phyloP scores from a whole-genome alignment of 352 stramenopile genomes.

The Peronospora destructor region DNA sequence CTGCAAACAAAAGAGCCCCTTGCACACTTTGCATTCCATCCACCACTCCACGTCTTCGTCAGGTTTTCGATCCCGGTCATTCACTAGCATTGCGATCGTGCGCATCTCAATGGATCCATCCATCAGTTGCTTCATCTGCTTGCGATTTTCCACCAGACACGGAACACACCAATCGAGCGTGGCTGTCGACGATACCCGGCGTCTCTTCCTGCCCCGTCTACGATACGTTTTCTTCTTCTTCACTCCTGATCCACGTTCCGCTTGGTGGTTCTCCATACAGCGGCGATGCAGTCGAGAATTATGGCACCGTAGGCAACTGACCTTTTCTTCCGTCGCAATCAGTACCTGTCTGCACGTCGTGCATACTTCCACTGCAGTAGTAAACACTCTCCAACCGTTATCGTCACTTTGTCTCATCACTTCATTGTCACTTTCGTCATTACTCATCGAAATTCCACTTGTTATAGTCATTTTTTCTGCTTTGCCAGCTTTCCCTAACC shows the following conservation, averaged over 20 bases:
- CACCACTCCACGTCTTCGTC: slow-evolving; percentile 27
- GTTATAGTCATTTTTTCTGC: not conserved
- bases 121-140: slow-evolving; percentile 6
- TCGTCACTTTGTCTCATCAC: slow-evolving; percentile 9
- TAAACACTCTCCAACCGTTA: slow-evolving; percentile 30
- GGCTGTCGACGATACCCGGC: slow-evolving; percentile 8
- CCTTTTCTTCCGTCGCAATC: slow-evolving; percentile 29
- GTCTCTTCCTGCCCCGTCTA: slow-evolving; percentile 21
- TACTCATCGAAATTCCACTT: slow-evolving; percentile 2
- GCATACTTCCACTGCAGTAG: slow-evolving; percentile 44
- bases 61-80: slow-evolving; percentile 4
- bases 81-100: slow-evolving; percentile 37
- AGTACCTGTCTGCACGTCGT: slow-evolving; percentile 49
- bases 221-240: slow-evolving; percentile 16
- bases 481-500: slow-evolving; percentile 1
- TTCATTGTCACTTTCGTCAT: not conserved
- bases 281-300: slow-evolving; percentile 22
- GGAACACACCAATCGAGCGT: slow-evolving; percentile 20
- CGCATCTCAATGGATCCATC: slow-evolving; percentile 32
- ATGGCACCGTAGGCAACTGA: slow-evolving; percentile 31
- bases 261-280: slow-evolving; percentile 22
- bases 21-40: slow-evolving; percentile 28
- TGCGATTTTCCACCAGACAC: slow-evolving; percentile 16
- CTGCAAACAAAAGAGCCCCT: slow-evolving; percentile 31
- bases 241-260: not conserved